Evolutionary conservation across 768 basidiomycete species (phyloP), one percentile per base, ranked within the genome.

Genomic region (Leccinum barrowsii): DNA sequence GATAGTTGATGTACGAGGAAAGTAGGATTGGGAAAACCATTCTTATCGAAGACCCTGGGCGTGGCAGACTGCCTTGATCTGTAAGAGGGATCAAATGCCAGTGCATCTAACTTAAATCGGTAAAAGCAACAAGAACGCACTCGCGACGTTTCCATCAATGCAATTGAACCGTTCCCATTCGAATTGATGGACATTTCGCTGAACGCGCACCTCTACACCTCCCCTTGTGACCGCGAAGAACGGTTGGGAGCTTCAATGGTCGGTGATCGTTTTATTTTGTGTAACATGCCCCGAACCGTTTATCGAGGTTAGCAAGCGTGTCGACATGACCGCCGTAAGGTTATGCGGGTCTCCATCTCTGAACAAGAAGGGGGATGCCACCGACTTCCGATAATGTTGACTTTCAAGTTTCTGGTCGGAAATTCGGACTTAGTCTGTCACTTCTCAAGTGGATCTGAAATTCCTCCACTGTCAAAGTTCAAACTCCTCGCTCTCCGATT

Each of bases 81-180:
- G 50, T 61, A 55, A 57, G 58, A 63, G 59, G 37, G 26, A 47
- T 55, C 44, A 53, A 21, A 42, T 22, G 15, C 54, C 52, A 34
- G 24, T 5, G 34, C 46, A 56, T 57, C 57, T 55, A 59, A 11
- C 66, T 68, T 50, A 58, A 67, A 63, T 44, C 49, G 66, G 67
- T 22, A 59, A 69, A 54, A 15, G 5, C 1, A 24, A 42, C 42
- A 22, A 50, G 8, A 52, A 7, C 49, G 53, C 55, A 60, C 63
- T 53, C 57, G 52, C 54, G 55, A 63, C 26, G 35, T 59, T 59
- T 59, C 55, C 35, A 56, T 57, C 57, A 54, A 32, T 13, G 34
- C 42, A 22, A 52, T 21, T 22, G 30, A 48, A 59, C 32, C 32
- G 32, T 34, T 34, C 32, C 12, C 32, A 34, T 34, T 34, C 32